These are phyloP conservation scores for Diaporthe citrichinensis DNA, from an alignment of 2,329 filamentous ascomycete species.

Conservation along the genomic window DNA sequence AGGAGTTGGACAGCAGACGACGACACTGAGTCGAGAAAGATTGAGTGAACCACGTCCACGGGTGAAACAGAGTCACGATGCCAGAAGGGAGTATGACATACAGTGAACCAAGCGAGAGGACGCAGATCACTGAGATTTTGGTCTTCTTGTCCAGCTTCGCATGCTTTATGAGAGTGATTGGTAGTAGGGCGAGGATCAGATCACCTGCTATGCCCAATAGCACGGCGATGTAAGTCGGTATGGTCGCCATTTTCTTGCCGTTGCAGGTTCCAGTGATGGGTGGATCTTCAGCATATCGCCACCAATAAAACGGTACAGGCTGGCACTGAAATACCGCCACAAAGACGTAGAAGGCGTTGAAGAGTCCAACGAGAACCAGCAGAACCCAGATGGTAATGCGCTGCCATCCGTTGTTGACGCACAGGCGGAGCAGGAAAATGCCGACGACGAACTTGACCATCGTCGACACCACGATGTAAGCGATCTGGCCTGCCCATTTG, in stretches of 20 bases:
- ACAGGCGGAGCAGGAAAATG: slow-evolving; percentile 57
- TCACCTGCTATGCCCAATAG: slow-evolving; percentile 53
- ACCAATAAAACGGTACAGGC: slow-evolving; percentile 56
- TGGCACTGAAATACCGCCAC: slow-evolving; percentile 56
- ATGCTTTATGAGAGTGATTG: slow-evolving; percentile 54
- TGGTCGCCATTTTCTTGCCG: slow-evolving; percentile 47
- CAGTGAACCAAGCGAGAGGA: slow-evolving; percentile 54
- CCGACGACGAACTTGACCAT: slow-evolving; percentile 56
- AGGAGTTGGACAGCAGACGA: not conserved
- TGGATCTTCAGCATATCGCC: slow-evolving; percentile 48
- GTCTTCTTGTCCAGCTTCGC: slow-evolving; percentile 53
- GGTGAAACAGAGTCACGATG: not conserved
- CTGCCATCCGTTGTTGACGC: slow-evolving; percentile 50
- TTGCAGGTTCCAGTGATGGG: slow-evolving; percentile 51
- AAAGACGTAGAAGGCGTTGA: slow-evolving; percentile 54
- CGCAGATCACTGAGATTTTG: slow-evolving; percentile 48
- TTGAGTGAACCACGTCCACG: not conserved
- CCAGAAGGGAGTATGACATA: slow-evolving; percentile 46
- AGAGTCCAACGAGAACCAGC: slow-evolving; percentile 50
- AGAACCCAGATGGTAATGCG: slow-evolving; percentile 52
- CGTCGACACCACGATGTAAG: slow-evolving; percentile 56
- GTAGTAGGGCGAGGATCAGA: slow-evolving; percentile 54
- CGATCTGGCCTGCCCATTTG: slow-evolving; percentile 55
- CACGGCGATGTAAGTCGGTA: slow-evolving; percentile 53
- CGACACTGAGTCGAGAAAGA: not conserved